Evolutionary conservation across 768 basidiomycete genomes (phyloP).

Genomic region (Russula emetica): DNA sequence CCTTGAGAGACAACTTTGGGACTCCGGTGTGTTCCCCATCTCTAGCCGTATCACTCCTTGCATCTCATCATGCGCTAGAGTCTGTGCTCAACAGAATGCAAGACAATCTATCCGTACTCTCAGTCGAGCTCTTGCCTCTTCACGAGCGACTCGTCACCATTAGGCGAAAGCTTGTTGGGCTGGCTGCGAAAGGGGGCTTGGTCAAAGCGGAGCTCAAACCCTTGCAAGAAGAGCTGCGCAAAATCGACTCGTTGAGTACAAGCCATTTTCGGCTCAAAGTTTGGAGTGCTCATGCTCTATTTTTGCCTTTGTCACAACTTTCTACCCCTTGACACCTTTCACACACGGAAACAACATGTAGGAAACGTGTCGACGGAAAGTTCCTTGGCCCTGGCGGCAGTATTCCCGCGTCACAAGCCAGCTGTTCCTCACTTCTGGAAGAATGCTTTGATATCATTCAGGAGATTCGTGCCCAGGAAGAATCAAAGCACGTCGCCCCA

Average conservation of each 20-base stretch:
- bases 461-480: constrained; percentile 91
- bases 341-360: constrained; percentile 32
- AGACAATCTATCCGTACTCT: constrained; percentile 81
- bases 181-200: constrained; percentile 83
- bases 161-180: constrained; percentile 80
- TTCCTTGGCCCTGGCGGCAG: constrained; percentile 88
- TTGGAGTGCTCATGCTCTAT: constrained; percentile 11
- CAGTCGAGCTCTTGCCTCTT: constrained; percentile 83
- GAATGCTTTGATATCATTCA: constrained; percentile 95
- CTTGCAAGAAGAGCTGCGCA: constrained; percentile 85
- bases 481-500: constrained; percentile 79
- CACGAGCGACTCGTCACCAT: constrained; percentile 86
- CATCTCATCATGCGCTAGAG: constrained; percentile 38
- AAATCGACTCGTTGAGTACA: constrained; percentile 90
- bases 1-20: constrained; percentile 84
- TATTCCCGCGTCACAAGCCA: constrained; percentile 86
- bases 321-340: constrained; percentile 29
- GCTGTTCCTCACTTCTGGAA: constrained; percentile 89
- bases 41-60: background rate
- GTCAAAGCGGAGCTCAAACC: constrained; percentile 86
- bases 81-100: constrained; percentile 72
- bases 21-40: constrained; percentile 64
- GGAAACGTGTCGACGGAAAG: constrained; percentile 92
- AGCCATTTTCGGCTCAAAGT: constrained; percentile 25
- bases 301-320: constrained; percentile 8